Conservation (phyloP, 345 rosid species). For the Limnanthes douglasii region DNA sequence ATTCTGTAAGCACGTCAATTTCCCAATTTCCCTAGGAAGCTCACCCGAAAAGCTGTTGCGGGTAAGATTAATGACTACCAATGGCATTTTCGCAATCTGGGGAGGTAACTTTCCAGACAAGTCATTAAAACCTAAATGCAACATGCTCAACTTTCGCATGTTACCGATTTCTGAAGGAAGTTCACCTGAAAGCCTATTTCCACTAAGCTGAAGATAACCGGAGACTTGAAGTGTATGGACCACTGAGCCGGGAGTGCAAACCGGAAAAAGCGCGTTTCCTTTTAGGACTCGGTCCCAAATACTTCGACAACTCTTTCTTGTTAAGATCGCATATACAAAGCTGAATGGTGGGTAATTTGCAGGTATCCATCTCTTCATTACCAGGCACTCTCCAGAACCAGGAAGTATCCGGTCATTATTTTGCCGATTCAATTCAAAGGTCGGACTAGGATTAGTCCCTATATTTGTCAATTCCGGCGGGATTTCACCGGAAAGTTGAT, state of each 20-base stretch:
- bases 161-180: conserved; percentile 43
- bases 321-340: conserved; percentile 51
- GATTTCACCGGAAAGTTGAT: conserved; percentile 44
- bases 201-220: conserved; percentile 69
- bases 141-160: conserved; percentile 48
- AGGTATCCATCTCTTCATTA: conserved; percentile 91
- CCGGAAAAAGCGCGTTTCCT: conserved; percentile 55
- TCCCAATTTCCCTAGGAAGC: conserved; percentile 54
- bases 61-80: conserved; percentile 61
- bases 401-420: conserved; percentile 16
- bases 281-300: conserved; percentile 61
- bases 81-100: conserved; percentile 44
- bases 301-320: conserved; percentile 56
- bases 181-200: conserved; percentile 53
- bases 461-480: conserved; percentile 47
- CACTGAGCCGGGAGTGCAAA: conserved; percentile 27
- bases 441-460: conserved; percentile 36
- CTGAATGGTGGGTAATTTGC: conserved; percentile 84
- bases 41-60: conserved; percentile 41
- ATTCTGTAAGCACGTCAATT: conserved; percentile 47
- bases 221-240: conserved; percentile 28
- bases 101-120: conserved; percentile 42
- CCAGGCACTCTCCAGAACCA: conserved; percentile 64
- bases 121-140: conserved; percentile 56
- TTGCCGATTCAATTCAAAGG: conserved; percentile 36